Conservation (phyloP, 148 eudicot genomes). For the Fallopia convolvulus region DNA sequence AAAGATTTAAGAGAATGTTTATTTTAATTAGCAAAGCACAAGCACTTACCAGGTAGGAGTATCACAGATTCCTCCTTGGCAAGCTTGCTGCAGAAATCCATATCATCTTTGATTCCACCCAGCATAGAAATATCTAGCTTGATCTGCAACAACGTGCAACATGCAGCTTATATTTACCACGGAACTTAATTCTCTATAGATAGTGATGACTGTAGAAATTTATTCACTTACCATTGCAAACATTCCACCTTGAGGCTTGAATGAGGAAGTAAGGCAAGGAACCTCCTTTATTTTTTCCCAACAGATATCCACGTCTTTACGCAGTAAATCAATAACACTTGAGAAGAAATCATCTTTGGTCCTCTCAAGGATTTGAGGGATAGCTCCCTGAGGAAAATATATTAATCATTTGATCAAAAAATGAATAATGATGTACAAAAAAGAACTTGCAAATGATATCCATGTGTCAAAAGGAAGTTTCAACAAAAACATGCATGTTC, state of each 20-base stretch:
- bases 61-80: constrained; percentile 34
- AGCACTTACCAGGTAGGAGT: constrained; percentile 22
- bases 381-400: constrained; percentile 33
- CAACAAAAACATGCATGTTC: background rate
- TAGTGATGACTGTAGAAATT: background rate
- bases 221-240: constrained; percentile 34
- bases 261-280: constrained; percentile 45
- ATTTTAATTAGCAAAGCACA: background rate
- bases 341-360: constrained; percentile 48
- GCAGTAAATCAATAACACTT: constrained; percentile 24
- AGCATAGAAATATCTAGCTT: constrained; percentile 19
- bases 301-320: constrained; percentile 34
- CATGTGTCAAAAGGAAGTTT: background rate
- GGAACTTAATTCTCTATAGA: background rate
- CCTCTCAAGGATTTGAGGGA: constrained; percentile 35
- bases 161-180: background rate
- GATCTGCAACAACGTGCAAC: constrained; percentile 15
- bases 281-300: constrained; percentile 35
- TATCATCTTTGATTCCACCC: constrained; percentile 24
- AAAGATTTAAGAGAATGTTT: too few species aligned
- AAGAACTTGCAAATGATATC: too few species aligned
- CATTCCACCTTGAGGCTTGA: constrained; percentile 62
- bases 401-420: background rate
- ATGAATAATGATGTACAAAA: background rate
- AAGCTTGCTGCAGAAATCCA: constrained; percentile 34